A percentile compares a stretch with the other conserved stretches of the same genome.
Evolutionary conservation across 1,284 basidiomycete genomes (phyloP).

Genomic region (Heterobasidion occidentale): DNA sequence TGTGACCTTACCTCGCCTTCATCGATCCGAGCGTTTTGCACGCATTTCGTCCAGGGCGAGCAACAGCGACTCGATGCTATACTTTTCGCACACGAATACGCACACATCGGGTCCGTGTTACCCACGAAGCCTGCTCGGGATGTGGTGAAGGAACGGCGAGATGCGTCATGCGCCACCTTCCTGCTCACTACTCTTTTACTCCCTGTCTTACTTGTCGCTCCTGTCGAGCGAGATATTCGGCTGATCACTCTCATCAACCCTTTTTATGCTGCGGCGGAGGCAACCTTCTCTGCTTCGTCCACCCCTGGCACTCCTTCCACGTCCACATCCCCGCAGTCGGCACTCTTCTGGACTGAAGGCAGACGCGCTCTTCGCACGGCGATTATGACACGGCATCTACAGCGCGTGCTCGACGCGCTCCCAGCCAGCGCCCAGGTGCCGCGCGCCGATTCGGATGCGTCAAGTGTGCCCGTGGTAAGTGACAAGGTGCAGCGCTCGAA

Average conservation of each 20-base stretch:
- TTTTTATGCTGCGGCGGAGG: constrained; percentile 71
- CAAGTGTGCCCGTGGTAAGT: constrained; percentile 39
- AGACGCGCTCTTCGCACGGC: constrained; percentile 54
- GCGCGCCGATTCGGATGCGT: constrained; percentile 34
- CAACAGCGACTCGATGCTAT: constrained; percentile 65
- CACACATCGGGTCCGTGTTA: constrained; percentile 46
- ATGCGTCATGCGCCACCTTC: constrained; percentile 61
- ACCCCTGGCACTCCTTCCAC: constrained; percentile 16
- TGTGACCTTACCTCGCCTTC: constrained; percentile 58
- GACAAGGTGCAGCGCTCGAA: constrained; percentile 52
- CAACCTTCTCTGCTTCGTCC: constrained; percentile 30
- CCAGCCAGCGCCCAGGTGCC: constrained; percentile 50
- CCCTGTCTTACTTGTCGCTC: constrained; percentile 70
- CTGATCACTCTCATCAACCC: constrained; percentile 78
- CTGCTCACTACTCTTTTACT: constrained; percentile 72
- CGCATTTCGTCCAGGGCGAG: constrained; percentile 51
- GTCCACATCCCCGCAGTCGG: constrained; percentile 11
- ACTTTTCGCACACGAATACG: constrained; percentile 68
- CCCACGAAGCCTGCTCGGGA: constrained; percentile 13
- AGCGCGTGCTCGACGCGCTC: constrained; percentile 71
- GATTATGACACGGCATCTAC: constrained; percentile 63
- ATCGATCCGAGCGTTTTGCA: constrained; percentile 61
- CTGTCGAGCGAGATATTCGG: constrained; percentile 77
- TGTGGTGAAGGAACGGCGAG: constrained; percentile 32
- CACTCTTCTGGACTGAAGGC: constrained; percentile 53